phyloP scores from a whole-genome alignment of 441 rosid genomes.

The Corymbia calophylla region DNA sequence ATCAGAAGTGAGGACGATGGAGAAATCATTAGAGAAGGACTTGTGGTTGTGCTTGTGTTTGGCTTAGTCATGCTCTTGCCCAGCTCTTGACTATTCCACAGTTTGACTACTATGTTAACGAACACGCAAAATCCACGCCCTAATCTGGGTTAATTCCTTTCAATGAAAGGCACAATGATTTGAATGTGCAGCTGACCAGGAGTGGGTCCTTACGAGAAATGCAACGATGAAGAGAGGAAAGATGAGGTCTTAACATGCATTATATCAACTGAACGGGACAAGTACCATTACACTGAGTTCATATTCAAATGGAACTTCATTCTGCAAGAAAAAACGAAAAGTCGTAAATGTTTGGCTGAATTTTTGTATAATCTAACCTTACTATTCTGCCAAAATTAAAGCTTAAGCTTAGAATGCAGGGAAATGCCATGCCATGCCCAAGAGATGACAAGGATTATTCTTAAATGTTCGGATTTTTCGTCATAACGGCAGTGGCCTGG shows the following conservation, averaged over 20 bases:
- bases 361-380: not conserved
- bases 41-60: not conserved
- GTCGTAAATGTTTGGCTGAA: not conserved
- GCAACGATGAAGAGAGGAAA: not conserved
- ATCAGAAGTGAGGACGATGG: not conserved
- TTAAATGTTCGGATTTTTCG: not conserved
- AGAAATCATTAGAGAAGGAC: not conserved
- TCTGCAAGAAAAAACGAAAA: not conserved
- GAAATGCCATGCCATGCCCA: not conserved
- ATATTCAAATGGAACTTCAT: not conserved
- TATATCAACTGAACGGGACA: not conserved
- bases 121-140: not conserved
- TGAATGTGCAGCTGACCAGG: not conserved
- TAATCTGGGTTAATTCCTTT: not conserved
- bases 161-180: not conserved
- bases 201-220: not conserved
- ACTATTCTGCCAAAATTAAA: not conserved
- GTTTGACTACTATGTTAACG: not conserved
- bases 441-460: not conserved
- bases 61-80: not conserved
- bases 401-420: not conserved
- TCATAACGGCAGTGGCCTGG: not conserved
- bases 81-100: not conserved
- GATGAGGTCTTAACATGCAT: not conserved
- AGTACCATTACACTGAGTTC: not conserved